Conservation (phyloP, 1,139 yeast genomes). For the Candida labiduridarum region DNA sequence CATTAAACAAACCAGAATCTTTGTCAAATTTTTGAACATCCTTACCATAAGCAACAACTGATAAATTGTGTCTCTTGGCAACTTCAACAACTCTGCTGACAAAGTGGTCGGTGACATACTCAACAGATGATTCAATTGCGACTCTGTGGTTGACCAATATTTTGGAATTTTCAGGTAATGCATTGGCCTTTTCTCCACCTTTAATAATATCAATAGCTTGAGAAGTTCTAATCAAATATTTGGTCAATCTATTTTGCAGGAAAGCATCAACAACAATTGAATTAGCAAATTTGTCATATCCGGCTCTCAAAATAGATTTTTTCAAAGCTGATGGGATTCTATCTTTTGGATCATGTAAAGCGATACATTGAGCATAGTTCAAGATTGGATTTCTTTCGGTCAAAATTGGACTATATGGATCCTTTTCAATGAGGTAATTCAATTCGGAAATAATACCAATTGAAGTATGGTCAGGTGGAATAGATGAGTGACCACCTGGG, state of each 20-base stretch:
- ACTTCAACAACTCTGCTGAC: conserved; percentile 22
- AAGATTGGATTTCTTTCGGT: conserved; percentile 36
- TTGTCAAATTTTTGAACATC: conserved; percentile 19
- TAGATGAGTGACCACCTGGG: conserved; percentile 50
- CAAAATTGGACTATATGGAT: conserved; percentile 37
- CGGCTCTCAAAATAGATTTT: conserved; percentile 36
- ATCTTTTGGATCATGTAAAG: conserved; percentile 31
- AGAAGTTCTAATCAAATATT: conserved; percentile 36
- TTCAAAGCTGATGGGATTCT: conserved; percentile 22
- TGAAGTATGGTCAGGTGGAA: conserved; percentile 50
- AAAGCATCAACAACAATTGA: conserved; percentile 25
- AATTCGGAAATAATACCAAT: conserved; percentile 48
- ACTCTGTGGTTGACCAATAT: conserved; percentile 39
- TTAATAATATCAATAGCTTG: conserved; percentile 39
- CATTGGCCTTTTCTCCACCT: conserved; percentile 46
- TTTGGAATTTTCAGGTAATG: conserved; percentile 41
- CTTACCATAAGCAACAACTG: conserved; percentile 26
- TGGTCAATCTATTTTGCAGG: conserved; percentile 20
- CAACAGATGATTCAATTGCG: conserved; percentile 24
- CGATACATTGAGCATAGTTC: conserved; percentile 39
- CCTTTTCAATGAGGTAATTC: conserved; percentile 37
- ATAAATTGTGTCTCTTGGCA: conserved; percentile 32
- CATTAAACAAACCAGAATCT: conserved; percentile 27
- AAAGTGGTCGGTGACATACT: conserved; percentile 26
- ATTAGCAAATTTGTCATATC: conserved; percentile 35